Conservation (phyloP, 257 asterid species). For the Plantago elongata region DNA sequence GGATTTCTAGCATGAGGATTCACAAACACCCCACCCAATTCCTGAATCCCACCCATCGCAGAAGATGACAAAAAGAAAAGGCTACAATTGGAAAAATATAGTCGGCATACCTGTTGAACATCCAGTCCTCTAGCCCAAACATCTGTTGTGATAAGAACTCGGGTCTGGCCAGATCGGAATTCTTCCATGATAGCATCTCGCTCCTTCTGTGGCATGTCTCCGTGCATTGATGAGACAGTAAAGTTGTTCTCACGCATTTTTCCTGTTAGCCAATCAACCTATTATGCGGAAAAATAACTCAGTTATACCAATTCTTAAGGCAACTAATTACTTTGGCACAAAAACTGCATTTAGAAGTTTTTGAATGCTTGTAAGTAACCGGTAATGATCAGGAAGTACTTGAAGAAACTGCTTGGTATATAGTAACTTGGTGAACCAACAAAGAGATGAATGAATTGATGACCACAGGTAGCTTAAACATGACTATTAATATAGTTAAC, state of each 20-base stretch:
- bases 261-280: conserved; percentile 83
- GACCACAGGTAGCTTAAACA: not conserved
- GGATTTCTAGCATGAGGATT: not conserved
- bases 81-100: not conserved
- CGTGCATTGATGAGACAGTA: conserved; percentile 96
- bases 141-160: conserved; percentile 96
- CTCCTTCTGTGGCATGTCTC: conserved; percentile 98
- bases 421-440: not conserved
- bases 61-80: not conserved
- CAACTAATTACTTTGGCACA: not conserved
- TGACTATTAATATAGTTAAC: not conserved
- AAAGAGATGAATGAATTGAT: not conserved
- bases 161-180: conserved; percentile 75
- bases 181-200: conserved; percentile 90
- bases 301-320: not conserved
- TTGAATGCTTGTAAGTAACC: not conserved
- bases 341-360: no score
- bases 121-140: conserved; percentile 99
- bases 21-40: not conserved
- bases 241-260: conserved; percentile 67
- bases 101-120: conserved; percentile 77
- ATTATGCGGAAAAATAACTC: conserved; percentile 16
- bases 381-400: not conserved
- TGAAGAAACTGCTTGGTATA: not conserved
- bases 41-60: not conserved